phyloP scores from a whole-genome alignment of 148 eudicot species.

The Linanthus parryae region DNA sequence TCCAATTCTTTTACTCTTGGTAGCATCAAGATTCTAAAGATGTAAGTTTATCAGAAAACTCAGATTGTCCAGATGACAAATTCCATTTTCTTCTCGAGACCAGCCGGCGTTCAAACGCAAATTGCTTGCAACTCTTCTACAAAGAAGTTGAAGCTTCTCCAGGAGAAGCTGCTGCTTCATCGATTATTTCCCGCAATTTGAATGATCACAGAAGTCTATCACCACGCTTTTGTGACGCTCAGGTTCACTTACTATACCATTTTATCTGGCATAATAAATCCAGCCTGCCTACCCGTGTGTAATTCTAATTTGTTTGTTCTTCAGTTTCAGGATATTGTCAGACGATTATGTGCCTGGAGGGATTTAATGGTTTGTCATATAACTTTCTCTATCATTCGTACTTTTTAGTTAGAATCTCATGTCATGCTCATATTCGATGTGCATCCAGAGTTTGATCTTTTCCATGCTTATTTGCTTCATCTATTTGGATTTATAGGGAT shows the following conservation, averaged over 20 bases:
- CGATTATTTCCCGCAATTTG: conserved; percentile 71
- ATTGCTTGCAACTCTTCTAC: conserved; percentile 69
- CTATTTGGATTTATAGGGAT: no score
- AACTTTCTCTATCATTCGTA: conserved; percentile 13
- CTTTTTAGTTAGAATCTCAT: not conserved
- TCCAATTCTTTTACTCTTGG: not conserved
- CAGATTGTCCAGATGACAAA: conserved; percentile 60
- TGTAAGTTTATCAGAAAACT: conserved; percentile 40
- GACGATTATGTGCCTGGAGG: conserved; percentile 86
- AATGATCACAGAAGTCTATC: conserved; percentile 41
- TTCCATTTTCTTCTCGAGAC: conserved; percentile 73
- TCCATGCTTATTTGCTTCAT: no score
- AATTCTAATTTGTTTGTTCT: conserved; percentile 7
- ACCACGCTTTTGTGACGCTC: conserved; percentile 7
- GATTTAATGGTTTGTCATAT: conserved; percentile 70
- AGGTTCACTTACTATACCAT: conserved; percentile 28
- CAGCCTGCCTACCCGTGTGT: conserved; percentile 5
- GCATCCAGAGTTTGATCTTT: no score
- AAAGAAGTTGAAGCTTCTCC: conserved; percentile 80
- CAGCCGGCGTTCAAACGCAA: conserved; percentile 70
- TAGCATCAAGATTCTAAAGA: conserved; percentile 24
- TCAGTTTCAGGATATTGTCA: conserved; percentile 70
- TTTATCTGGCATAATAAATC: not conserved
- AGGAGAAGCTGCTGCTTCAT: conserved; percentile 83
- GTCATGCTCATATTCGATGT: no score